These are phyloP conservation scores for Mycosphaerella sp. DNA, from an alignment of 2,329 filamentous ascomycete species.

Conservation along the genomic window DNA sequence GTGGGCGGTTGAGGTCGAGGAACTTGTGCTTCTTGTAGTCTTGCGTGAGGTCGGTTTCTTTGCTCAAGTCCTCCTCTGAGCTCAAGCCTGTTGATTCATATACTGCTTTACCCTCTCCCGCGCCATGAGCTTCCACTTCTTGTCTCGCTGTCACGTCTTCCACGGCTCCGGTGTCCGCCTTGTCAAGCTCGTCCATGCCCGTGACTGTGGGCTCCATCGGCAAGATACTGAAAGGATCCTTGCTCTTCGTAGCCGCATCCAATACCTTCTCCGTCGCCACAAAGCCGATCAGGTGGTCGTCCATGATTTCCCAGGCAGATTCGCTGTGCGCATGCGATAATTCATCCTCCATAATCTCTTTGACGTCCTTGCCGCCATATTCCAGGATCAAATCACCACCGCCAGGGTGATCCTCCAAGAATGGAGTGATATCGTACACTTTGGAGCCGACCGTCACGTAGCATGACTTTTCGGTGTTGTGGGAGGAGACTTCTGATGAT, in stretches of 20 bases:
- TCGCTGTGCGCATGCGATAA: conserved; percentile 82
- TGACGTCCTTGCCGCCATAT: conserved; percentile 81
- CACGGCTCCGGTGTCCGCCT: conserved; percentile 44
- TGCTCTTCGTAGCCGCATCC: conserved; percentile 45
- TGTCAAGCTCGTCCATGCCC: conserved; percentile 44
- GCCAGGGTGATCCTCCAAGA: conserved; percentile 84
- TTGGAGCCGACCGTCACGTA: conserved; percentile 86
- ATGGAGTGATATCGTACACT: conserved; percentile 92
- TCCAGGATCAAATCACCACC: conserved; percentile 82
- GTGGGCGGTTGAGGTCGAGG: conserved; percentile 75
- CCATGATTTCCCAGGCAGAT: conserved; percentile 89
- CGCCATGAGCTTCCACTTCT: conserved; percentile 26
- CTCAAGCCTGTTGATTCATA: conserved; percentile 75
- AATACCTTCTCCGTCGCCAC: conserved; percentile 56
- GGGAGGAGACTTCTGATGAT: conserved; percentile 69
- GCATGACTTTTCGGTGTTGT: conserved; percentile 75
- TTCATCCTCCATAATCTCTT: conserved; percentile 73
- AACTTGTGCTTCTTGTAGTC: conserved; percentile 95
- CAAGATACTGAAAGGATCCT: conserved; percentile 45
- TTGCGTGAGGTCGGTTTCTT: conserved; percentile 66
- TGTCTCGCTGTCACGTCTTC: conserved; percentile 36
- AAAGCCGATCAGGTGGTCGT: conserved; percentile 80
- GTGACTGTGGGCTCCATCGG: conserved; percentile 47
- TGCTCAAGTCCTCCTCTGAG: conserved; percentile 74
- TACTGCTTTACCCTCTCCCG: conserved; percentile 36